Conservation (phyloP, 345 rosid genomes). For the Lepidium sativum region DNA sequence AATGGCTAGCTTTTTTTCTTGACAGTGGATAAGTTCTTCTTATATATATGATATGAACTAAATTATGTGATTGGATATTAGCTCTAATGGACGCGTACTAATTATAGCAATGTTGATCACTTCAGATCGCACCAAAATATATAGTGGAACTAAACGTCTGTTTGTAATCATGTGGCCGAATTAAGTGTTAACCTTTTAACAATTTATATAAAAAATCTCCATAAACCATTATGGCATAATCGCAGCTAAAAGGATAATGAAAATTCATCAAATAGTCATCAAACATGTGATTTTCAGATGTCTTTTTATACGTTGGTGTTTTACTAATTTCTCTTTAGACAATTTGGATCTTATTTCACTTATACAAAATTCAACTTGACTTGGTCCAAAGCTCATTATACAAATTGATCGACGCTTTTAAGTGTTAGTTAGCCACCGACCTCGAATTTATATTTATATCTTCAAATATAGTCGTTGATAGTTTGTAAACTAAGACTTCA, state of each 20-base stretch:
- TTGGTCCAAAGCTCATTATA: conserved; percentile 15
- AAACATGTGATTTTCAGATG: neutral
- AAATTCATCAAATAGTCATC: neutral
- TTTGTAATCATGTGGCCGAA: conserved; percentile 3
- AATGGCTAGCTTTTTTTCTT: no score
- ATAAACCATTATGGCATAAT: neutral
- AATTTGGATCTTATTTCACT: neutral
- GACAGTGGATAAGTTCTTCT: no score
- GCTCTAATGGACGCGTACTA: neutral
- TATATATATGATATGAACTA: no score
- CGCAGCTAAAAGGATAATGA: no score
- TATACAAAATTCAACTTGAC: neutral
- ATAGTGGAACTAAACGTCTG: conserved; percentile 23
- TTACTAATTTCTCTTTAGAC: neutral
- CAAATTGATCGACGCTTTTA: conserved; percentile 13
- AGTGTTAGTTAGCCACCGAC: conserved; percentile 23
- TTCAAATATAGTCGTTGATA: neutral
- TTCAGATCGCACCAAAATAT: conserved; percentile 9
- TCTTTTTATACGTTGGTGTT: neutral
- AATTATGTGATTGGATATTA: no score
- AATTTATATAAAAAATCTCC: neutral
- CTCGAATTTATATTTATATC: neutral
- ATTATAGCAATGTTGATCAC: conserved; percentile 7
- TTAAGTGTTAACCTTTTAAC: neutral
- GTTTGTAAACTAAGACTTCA: neutral